Base-by-base conservation (phyloP, 441 rosid species). In the Pelargonium australe region DNA sequence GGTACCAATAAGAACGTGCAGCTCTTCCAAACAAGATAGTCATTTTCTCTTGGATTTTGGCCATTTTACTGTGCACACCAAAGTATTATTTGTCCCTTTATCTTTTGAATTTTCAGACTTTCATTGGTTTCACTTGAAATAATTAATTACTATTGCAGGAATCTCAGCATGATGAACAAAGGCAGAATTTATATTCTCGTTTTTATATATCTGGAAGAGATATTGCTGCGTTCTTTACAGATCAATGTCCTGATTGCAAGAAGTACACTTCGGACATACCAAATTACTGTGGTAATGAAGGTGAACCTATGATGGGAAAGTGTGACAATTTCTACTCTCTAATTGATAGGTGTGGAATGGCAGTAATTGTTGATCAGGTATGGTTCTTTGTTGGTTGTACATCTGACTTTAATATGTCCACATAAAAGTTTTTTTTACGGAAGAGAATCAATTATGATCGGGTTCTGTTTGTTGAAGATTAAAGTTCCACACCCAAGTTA, bases 31-130 rank as follows among this genome's bases (percentile, higher is more conserved):
- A 68, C 86, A 88, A 71, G 92, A 85, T 71, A 80, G 86, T 84
- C 87, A 89, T 84, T 92, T 95, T 80, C 83, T 92, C 79, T 81
- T 95, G 85, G 99, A 95, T 87, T 92, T 95, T 76, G 99, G 98
- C 66, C 92, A 95, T 79, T 95, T 95, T 74, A 95, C 97, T 1
- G 75, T 92, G 80, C 89, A 86, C 79, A 92, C 99, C 16, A 68
- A 75, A 90, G 98, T 95, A 86, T 64, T 86, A 73, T 41, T 74
- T 72, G 64, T 66, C 51, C 37, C 74, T 63, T 58, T 72, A 60
- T 67, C 28, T 74, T 71, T 68, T 47, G 74, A 62, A 58, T 71
- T 67, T 11, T 75, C 67, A 11, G 69, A 37, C 53, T 79, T 63
- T 28, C 45, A 64, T 75, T 79, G 68, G 45, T 61, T 68, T 68